Conservation (phyloP, 2,329 filamentous ascomycete species). For the Aspergillus fischeri region DNA sequence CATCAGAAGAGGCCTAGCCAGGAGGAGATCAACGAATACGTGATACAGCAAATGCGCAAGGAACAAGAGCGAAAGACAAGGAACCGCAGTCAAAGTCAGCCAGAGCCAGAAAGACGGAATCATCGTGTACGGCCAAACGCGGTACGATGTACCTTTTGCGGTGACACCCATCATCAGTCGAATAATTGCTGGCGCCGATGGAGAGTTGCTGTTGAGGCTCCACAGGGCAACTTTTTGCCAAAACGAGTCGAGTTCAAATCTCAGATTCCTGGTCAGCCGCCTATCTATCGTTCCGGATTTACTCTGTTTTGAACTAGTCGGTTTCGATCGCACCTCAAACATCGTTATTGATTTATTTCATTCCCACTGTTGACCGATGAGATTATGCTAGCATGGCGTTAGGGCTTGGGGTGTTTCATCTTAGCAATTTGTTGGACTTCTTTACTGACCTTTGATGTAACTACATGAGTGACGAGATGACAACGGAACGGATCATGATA, state of each 20-base stretch:
- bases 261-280: slow-evolving; percentile 17
- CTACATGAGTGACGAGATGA: not conserved
- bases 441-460: not conserved
- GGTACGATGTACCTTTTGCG: slow-evolving; percentile 21
- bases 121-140: slow-evolving; percentile 1
- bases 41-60: slow-evolving; percentile 23
- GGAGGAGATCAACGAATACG: slow-evolving; percentile 28
- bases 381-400: not conserved
- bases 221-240: slow-evolving; percentile 18
- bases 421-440: not conserved
- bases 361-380: not conserved
- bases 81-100: slow-evolving; percentile 19
- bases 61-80: slow-evolving; percentile 19
- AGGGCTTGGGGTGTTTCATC: not conserved
- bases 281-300: slow-evolving; percentile 23
- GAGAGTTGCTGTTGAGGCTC: slow-evolving; percentile 21
- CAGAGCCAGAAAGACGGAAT: slow-evolving; percentile 8
- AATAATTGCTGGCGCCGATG: slow-evolving; percentile 23
- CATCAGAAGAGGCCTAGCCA: slow-evolving; percentile 25
- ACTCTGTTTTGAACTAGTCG: slow-evolving; percentile 13
- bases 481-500: not conserved
- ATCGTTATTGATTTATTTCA: not conserved
- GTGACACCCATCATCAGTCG: slow-evolving; percentile 17
- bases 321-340: not conserved
- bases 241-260: slow-evolving; percentile 21